Evolutionary conservation across 2,329 filamentous ascomycete genomes (phyloP).

Genomic region (Colletotrichum sidae): DNA sequence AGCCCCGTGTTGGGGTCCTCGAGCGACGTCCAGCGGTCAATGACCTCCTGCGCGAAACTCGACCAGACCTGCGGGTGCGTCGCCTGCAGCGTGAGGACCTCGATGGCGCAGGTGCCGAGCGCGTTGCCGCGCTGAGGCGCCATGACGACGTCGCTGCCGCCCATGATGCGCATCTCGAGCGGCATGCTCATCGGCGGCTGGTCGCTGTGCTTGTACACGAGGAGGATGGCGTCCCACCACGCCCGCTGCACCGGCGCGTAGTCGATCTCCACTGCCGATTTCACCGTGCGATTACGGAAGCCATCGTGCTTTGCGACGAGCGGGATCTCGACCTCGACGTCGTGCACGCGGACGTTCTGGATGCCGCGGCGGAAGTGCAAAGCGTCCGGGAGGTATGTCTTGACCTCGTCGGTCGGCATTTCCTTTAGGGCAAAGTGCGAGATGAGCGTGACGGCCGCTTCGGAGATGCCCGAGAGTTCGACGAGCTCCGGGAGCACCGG

Average conservation of each 20-base stretch:
- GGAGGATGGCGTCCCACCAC: slow-evolving; percentile 63
- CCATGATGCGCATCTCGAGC: slow-evolving; percentile 58
- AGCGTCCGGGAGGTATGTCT: slow-evolving; percentile 49
- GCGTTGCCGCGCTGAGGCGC: slow-evolving; percentile 56
- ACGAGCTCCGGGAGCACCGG: slow-evolving; percentile 42
- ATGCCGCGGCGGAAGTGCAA: slow-evolving; percentile 60
- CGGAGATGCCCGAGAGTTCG: slow-evolving; percentile 26
- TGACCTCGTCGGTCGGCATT: slow-evolving; percentile 46
- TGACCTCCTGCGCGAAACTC: slow-evolving; percentile 53
- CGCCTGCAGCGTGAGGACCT: slow-evolving; percentile 54
- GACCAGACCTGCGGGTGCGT: slow-evolving; percentile 52
- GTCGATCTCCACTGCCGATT: slow-evolving; percentile 51
- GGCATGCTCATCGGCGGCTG: slow-evolving; percentile 54
- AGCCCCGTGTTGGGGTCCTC: slow-evolving; percentile 45
- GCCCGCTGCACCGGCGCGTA: slow-evolving; percentile 55
- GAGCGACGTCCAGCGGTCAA: slow-evolving; percentile 55
- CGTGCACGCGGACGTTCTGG: slow-evolving; percentile 56
- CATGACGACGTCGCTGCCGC: slow-evolving; percentile 54
- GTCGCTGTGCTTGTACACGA: slow-evolving; percentile 52
- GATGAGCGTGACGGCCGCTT: slow-evolving; percentile 45
- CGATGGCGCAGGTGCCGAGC: slow-evolving; percentile 56
- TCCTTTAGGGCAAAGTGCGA: slow-evolving; percentile 41
- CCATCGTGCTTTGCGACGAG: slow-evolving; percentile 56
- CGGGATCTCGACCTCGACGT: slow-evolving; percentile 51
- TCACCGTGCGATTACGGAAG: slow-evolving; percentile 1